A percentile compares a stretch with the other conserved stretches of the same genome.
Evolutionary conservation across 768 basidiomycete species (phyloP).

Genomic region (Lactarius tabidus): DNA sequence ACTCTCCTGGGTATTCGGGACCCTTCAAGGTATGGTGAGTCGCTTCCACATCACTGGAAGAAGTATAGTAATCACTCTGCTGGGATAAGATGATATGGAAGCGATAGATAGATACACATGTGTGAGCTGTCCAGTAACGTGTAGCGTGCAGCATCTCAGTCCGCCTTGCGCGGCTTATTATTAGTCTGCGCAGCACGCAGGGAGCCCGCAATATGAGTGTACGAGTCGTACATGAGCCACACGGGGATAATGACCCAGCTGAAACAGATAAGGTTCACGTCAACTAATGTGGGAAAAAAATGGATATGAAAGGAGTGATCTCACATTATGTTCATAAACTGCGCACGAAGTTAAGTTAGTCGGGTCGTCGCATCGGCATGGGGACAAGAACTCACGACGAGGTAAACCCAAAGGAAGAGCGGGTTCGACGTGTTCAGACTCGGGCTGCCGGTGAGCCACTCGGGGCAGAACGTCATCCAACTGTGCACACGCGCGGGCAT

Average conservation of each 20-base stretch:
- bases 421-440: constrained; percentile 67
- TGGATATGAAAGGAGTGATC: constrained; percentile 29
- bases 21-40: neutral
- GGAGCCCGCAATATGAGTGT: constrained; percentile 58
- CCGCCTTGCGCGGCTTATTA: constrained; percentile 12
- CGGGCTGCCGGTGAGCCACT: constrained; percentile 75
- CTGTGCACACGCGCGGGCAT: constrained; percentile 7
- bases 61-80: neutral
- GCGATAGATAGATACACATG: neutral
- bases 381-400: constrained; percentile 53
- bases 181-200: constrained; percentile 38
- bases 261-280: constrained; percentile 10
- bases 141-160: neutral
- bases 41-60: neutral
- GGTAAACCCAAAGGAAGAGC: constrained; percentile 76
- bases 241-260: constrained; percentile 82
- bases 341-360: neutral
- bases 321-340: constrained; percentile 83
- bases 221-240: constrained; percentile 76
- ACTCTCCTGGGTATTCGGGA: neutral
- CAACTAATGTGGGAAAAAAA: constrained; percentile 3
- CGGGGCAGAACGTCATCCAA: constrained; percentile 88
- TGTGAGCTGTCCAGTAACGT: neutral
- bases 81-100: neutral
- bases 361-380: constrained; percentile 36